These are phyloP conservation scores for Thalassiosira exigua DNA, from an alignment of 352 stramenopile species.

Conservation along the genomic window DNA sequence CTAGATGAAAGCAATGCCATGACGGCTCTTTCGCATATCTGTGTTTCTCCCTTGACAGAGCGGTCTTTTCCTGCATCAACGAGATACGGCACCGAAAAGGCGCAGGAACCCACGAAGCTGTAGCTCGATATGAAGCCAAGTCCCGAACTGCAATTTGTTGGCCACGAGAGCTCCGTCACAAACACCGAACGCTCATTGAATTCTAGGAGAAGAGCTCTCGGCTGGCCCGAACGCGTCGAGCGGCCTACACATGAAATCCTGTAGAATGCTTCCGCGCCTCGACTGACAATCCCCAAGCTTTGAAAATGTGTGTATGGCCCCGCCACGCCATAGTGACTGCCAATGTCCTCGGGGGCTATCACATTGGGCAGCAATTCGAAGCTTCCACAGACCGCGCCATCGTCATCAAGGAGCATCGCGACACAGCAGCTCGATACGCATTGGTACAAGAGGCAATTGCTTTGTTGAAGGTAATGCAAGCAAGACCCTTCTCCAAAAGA, in stretches of 20 bases:
- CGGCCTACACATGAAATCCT: conserved; percentile 68
- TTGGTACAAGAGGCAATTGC: conserved; percentile 79
- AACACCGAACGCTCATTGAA: conserved; percentile 74
- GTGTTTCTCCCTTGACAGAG: conserved; percentile 24
- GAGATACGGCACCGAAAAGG: conserved; percentile 71
- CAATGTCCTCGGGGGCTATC: conserved; percentile 63
- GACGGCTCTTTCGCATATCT: conserved; percentile 65
- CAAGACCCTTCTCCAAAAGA: conserved; percentile 72
- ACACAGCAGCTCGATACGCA: conserved; percentile 70
- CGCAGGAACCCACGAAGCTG: conserved; percentile 70
- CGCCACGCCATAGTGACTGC: conserved; percentile 54
- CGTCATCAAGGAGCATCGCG: conserved; percentile 62
- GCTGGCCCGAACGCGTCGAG: conserved; percentile 61
- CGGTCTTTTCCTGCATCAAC: conserved; percentile 13
- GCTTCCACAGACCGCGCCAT: conserved; percentile 66
- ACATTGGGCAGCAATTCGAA: conserved; percentile 81
- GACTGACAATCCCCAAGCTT: conserved; percentile 66
- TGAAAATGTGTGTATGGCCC: conserved; percentile 80
- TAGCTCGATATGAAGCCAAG: conserved; percentile 62
- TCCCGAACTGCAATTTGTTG: conserved; percentile 42
- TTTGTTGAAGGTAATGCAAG: conserved; percentile 67
- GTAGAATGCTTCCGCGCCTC: conserved; percentile 58
- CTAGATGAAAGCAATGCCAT: conserved; percentile 66
- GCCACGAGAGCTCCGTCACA: conserved; percentile 69
- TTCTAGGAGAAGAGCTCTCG: conserved; percentile 70